A percentile compares a stretch with the other conserved stretches of the same genome.
These are phyloP conservation scores for Aureobasidium sp. DNA, from an alignment of 2,329 filamentous ascomycete genomes.

Conservation along the genomic window DNA sequence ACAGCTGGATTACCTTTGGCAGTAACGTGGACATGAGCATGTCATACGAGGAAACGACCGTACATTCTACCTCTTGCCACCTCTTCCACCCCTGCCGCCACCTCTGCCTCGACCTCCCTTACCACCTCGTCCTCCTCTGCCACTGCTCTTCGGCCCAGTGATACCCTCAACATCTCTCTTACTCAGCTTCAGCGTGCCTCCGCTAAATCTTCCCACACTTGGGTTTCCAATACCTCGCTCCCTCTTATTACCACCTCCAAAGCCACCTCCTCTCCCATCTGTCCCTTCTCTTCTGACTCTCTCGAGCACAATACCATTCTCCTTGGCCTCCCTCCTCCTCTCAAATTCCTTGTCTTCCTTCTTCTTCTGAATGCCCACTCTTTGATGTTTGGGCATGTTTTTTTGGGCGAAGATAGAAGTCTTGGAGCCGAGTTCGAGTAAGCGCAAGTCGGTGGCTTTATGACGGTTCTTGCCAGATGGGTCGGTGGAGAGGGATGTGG, in stretches of 20 bases:
- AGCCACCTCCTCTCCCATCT: constrained; percentile 16
- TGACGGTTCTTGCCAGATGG: constrained; percentile 63
- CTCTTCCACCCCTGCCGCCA: constrained; percentile 1
- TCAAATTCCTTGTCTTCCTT: constrained; percentile 57
- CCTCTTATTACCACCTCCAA: constrained; percentile 29
- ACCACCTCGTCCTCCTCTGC: constrained; percentile 12
- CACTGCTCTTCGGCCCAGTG: constrained; percentile 12
- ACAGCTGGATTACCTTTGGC: neutral
- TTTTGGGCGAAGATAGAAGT: constrained; percentile 65
- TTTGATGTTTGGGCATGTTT: constrained; percentile 81
- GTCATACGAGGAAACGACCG: neutral
- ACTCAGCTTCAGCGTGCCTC: constrained; percentile 71
- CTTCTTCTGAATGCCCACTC: constrained; percentile 74
- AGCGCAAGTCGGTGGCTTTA: constrained; percentile 73
- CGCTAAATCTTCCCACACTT: constrained; percentile 68
- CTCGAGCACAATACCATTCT: constrained; percentile 88
- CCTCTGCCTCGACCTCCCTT: constrained; percentile 6
- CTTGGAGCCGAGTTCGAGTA: constrained; percentile 75
- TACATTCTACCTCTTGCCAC: neutral
- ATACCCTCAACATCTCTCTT: constrained; percentile 67
- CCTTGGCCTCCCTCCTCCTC: constrained; percentile 68
- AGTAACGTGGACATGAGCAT: neutral
- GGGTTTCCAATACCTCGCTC: constrained; percentile 64
- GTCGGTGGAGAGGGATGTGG: constrained; percentile 44
- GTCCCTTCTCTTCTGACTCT: constrained; percentile 37